Evolutionary conservation across 257 asterid genomes (phyloP).

Genomic region (Gentiana dahurica): DNA sequence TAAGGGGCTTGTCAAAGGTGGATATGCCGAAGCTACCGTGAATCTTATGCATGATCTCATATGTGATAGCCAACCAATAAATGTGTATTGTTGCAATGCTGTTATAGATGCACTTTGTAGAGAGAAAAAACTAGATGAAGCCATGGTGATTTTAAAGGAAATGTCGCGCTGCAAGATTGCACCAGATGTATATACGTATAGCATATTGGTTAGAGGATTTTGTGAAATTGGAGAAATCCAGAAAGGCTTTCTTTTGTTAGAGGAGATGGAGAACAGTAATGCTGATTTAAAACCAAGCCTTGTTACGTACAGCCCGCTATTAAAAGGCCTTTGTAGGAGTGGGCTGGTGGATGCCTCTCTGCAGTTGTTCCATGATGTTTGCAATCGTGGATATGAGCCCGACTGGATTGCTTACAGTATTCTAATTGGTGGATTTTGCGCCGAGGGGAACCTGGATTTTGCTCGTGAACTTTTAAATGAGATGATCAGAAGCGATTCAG

Average conservation of each 20-base stretch:
- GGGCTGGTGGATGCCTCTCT: constrained; percentile 28
- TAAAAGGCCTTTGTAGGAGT: constrained; percentile 28
- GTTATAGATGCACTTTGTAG: constrained; percentile 36
- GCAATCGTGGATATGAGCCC: constrained; percentile 28
- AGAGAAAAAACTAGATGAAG: constrained; percentile 30
- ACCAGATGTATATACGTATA: constrained; percentile 46
- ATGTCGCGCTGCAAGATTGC: constrained; percentile 36
- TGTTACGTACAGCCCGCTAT: constrained; percentile 38
- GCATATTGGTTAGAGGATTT: constrained; percentile 47
- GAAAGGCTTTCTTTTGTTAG: constrained; percentile 24
- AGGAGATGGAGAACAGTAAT: constrained; percentile 36
- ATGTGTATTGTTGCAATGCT: constrained; percentile 48
- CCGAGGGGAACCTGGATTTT: constrained; percentile 34
- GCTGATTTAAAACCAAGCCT: constrained; percentile 33
- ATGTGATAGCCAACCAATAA: constrained; percentile 23
- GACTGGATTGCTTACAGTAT: constrained; percentile 36
- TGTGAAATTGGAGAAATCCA: constrained; percentile 27
- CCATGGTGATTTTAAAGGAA: constrained; percentile 27
- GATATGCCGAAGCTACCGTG: constrained; percentile 34
- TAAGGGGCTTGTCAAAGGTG: constrained; percentile 49
- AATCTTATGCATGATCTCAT: constrained; percentile 23
- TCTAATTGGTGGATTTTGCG: constrained; percentile 44
- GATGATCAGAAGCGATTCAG: constrained; percentile 34
- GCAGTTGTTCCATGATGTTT: constrained; percentile 26
- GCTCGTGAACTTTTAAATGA: constrained; percentile 40